Conservation (phyloP, 1,284 basidiomycete species). For the Tylopilus orsonianus region DNA sequence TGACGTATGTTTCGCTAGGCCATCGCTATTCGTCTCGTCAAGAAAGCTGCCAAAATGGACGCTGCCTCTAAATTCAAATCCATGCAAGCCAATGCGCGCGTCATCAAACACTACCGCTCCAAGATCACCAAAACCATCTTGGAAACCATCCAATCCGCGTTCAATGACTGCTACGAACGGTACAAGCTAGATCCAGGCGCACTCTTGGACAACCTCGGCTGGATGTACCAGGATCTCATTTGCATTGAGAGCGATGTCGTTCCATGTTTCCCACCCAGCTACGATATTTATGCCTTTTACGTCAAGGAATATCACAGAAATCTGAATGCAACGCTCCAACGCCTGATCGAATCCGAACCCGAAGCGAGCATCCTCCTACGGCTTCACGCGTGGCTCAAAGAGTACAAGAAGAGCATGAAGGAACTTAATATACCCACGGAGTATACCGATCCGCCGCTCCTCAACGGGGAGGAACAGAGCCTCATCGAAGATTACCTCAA, state of each 20-base stretch:
- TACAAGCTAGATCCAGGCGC: conserved; percentile 63
- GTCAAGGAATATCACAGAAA: conserved; percentile 91
- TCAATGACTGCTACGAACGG: conserved; percentile 68
- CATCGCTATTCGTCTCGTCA: conserved; percentile 89
- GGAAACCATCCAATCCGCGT: conserved; percentile 74
- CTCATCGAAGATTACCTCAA: conserved; percentile 96
- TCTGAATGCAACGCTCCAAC: conserved; percentile 77
- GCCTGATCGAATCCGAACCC: conserved; percentile 73
- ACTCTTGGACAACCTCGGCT: conserved; percentile 81
- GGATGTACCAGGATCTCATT: conserved; percentile 95
- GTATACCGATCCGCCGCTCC: conserved; percentile 82
- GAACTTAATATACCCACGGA: conserved; percentile 83
- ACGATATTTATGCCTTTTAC: conserved; percentile 83
- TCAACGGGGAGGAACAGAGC: conserved; percentile 91
- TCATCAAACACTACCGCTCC: conserved; percentile 95
- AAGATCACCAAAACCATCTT: conserved; percentile 85
- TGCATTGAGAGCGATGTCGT: conserved; percentile 86
- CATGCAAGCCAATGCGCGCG: conserved; percentile 88
- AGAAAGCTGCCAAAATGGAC: conserved; percentile 87
- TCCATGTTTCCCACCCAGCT: conserved; percentile 90
- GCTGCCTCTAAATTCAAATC: conserved; percentile 89
- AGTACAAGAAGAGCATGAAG: conserved; percentile 95
- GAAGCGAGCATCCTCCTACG: conserved; percentile 86
- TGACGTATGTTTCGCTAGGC: conserved; percentile 49
- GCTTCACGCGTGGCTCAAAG: conserved; percentile 92